Conservation (phyloP, 352 stramenopile genomes). For the Pythium scleroteichum region DNA sequence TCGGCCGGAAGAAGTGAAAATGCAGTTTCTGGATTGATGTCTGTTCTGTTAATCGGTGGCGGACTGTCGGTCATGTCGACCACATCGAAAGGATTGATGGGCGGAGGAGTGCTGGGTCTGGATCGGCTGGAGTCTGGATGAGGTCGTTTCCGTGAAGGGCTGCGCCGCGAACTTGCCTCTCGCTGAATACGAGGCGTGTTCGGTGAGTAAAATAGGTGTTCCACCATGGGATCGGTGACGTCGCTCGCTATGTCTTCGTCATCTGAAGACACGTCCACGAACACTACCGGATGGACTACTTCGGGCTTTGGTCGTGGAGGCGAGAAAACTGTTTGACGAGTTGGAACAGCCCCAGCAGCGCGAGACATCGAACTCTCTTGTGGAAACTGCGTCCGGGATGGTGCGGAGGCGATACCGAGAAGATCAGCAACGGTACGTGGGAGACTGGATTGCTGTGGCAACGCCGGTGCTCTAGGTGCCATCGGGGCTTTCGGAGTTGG, state of each 20-base stretch:
- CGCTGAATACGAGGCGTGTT: constrained; percentile 46
- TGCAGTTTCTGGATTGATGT: background rate
- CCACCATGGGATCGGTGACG: constrained; percentile 66
- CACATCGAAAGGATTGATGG: constrained; percentile 22
- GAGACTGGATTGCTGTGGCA: background rate
- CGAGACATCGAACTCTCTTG: background rate
- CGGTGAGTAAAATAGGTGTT: constrained; percentile 79
- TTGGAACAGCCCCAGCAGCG: background rate
- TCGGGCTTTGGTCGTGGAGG: constrained; percentile 2
- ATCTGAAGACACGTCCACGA: constrained; percentile 64
- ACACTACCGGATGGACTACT: constrained; percentile 28
- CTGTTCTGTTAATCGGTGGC: background rate
- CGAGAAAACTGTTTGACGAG: background rate
- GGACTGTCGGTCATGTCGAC: constrained; percentile 35
- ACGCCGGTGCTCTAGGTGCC: background rate
- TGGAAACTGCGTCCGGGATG: no score
- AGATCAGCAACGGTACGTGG: constrained; percentile 12
- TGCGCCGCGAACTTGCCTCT: background rate
- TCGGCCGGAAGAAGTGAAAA: constrained; percentile 18
- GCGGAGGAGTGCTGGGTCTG: background rate
- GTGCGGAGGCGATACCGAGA: no score
- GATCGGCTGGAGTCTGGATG: constrained; percentile 25
- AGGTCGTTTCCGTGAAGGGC: constrained; percentile 34
- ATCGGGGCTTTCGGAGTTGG: background rate
- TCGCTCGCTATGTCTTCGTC: constrained; percentile 67